phyloP scores from a whole-genome alignment of 176 grass and related monocot species.

The Cocos nucifera region DNA sequence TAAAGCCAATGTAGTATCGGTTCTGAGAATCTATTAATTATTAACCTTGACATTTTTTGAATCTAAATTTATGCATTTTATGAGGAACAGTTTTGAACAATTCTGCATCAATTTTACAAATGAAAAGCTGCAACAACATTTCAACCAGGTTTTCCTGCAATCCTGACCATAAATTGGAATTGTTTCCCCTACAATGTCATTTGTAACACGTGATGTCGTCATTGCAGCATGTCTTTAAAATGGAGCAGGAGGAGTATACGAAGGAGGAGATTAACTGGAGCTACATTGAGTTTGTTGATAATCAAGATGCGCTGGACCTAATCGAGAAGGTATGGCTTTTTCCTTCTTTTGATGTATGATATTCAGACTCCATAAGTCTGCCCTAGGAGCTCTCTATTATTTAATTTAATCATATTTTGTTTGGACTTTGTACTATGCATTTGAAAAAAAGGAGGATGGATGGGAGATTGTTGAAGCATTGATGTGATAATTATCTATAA shows the following conservation, averaged over 20 bases:
- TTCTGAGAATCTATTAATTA: slow-evolving; percentile 3
- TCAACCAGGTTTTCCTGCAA: slow-evolving; percentile 63
- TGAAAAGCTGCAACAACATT: slow-evolving; percentile 97
- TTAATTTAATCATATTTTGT: too few relatives aligned
- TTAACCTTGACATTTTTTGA: slow-evolving; percentile 6
- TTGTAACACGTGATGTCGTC: slow-evolving; percentile 5
- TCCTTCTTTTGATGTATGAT: slow-evolving; percentile 7
- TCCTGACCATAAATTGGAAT: slow-evolving; percentile 6
- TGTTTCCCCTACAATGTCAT: not conserved
- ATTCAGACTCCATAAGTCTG: not conserved
- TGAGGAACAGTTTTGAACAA: slow-evolving; percentile 80
- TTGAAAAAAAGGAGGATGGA: too few relatives aligned
- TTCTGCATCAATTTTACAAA: slow-evolving; percentile 97
- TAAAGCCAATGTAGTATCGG: not conserved
- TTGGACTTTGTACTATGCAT: too few relatives aligned
- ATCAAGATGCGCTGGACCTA: slow-evolving; percentile 92
- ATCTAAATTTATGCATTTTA: slow-evolving; percentile 23
- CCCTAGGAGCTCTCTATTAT: too few relatives aligned
- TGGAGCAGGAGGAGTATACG: slow-evolving; percentile 95
- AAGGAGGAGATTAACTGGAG: slow-evolving; percentile 95
- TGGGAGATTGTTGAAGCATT: too few relatives aligned
- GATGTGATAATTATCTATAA: too few relatives aligned
- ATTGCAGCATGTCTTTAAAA: slow-evolving; percentile 90
- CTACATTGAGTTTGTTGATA: slow-evolving; percentile 97
- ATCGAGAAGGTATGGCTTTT: slow-evolving; percentile 68